Percentiles rank a stretch among this genome's conserved stretches.
phyloP scores from a whole-genome alignment of 495 filamentous ascomycete genomes.

The Thermochaetoides thermophila region DNA sequence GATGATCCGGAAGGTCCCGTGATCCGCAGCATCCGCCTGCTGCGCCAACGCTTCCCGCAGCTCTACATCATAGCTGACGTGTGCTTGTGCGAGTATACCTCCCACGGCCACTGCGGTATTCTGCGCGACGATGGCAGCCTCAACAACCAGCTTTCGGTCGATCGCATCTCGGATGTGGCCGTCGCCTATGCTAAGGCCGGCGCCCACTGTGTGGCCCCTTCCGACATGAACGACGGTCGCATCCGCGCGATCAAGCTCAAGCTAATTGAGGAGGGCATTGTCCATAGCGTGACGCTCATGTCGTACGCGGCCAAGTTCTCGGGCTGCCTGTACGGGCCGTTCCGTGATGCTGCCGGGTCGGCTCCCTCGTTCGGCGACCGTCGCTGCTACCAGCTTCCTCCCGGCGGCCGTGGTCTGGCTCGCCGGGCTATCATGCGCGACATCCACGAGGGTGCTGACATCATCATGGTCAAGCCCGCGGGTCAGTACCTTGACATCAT shows the following conservation, averaged over 20 bases:
- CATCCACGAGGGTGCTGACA: constrained; percentile 84
- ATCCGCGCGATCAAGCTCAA: constrained; percentile 94
- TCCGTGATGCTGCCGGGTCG: constrained; percentile 91
- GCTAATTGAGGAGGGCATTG: constrained; percentile 79
- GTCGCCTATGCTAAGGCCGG: constrained; percentile 85
- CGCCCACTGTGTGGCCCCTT: constrained; percentile 91
- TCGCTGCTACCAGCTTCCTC: constrained; percentile 89
- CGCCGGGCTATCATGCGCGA: constrained; percentile 82
- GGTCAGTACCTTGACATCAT: constrained; percentile 92
- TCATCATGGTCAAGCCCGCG: constrained; percentile 98
- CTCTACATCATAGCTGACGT: constrained; percentile 87
- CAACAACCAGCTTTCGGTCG: constrained; percentile 83
- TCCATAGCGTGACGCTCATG: constrained; percentile 83
- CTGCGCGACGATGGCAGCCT: constrained; percentile 79
- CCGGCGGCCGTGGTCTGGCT: constrained; percentile 82
- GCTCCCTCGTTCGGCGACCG: constrained; percentile 86
- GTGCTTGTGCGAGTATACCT: constrained; percentile 96
- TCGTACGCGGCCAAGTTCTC: constrained; percentile 96
- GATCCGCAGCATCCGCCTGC: constrained; percentile 64
- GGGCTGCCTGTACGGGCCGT: constrained; percentile 91
- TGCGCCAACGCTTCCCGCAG: constrained; percentile 69
- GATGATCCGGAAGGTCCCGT: constrained; percentile 90
- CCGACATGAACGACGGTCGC: constrained; percentile 97
- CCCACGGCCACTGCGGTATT: constrained; percentile 96
- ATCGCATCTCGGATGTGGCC: constrained; percentile 85